Evolutionary conservation across 257 asterid species (phyloP), one percentile per base, ranked within the genome.

Genomic region (Mitragyna speciosa): DNA sequence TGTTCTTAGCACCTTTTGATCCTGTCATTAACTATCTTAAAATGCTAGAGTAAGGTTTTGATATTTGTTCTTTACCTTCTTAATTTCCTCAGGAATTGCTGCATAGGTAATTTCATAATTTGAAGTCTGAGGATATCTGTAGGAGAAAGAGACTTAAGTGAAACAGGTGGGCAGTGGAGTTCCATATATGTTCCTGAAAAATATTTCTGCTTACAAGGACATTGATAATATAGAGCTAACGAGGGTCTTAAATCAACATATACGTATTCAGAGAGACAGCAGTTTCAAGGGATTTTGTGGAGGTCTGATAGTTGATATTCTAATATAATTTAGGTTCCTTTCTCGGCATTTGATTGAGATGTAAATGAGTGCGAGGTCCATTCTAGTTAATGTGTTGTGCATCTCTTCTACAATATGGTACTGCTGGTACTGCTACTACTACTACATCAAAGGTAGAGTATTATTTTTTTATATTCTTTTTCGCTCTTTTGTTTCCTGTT

Each of bases 51-150:
- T n/a, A n/a, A 30, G 58, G 33, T 43, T 51, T 24, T 61, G 61
- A 49, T 16, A 9, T 33, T 17, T 28, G 48, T 65, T 59, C 76
- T 39, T 45, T 63, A n/a, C 78, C 33, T 85, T 82, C 70, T 51
- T 63, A 49, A 75, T 79, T 71, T 86, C 72, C 82, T 77, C 96
- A 92, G 97, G 97, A 76, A 89, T 92, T 84, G 94, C 97, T 88
- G 90, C 97, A 67, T 89, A 92, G 94, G 86, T 76, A 73, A 75
- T 79, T 71, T 87, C 82, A 80, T 84, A 79, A 75, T 51, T 83
- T 83, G 81, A 75, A 83, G 82, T 86, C 80, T 48, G 87, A 81
- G 82, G 91, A 88, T 86, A 90, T 89, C 84, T 84, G 87, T 90
- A 89, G 93, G 89, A 87, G 90, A 87, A 58, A 79, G 87, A 86